Evolutionary conservation across 1,284 basidiomycete species (phyloP).

Genomic region (Cryptococcus amylolentus): DNA sequence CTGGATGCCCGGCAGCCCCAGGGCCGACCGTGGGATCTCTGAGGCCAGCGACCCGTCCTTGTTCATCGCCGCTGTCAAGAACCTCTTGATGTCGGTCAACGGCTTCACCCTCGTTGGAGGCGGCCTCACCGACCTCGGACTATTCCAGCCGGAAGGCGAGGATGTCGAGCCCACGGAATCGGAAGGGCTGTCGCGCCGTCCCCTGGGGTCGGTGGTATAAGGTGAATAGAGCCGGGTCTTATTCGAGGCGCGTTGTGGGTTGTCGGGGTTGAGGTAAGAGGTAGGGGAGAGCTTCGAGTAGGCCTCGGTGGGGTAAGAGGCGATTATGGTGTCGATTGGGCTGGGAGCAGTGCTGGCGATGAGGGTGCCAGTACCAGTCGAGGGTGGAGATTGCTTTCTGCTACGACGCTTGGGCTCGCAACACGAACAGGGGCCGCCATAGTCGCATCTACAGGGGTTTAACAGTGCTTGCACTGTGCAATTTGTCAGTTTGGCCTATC

Average conservation of each 20-base stretch:
- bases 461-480: constrained; percentile 33
- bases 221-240: constrained; percentile 50
- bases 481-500: constrained; percentile 10
- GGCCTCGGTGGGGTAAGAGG: neutral
- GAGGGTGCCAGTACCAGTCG: too few species aligned
- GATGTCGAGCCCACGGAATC: neutral
- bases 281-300: constrained; percentile 7
- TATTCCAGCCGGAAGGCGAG: constrained; percentile 10
- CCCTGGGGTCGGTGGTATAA: constrained; percentile 34
- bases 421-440: constrained; percentile 55
- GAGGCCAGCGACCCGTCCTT: constrained; percentile 34
- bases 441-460: constrained; percentile 52
- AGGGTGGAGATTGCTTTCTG: neutral
- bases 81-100: constrained; percentile 37
- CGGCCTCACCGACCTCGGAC: constrained; percentile 10
- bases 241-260: constrained; percentile 46
- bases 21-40: constrained; percentile 37
- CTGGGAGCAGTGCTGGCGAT: too few species aligned
- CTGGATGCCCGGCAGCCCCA: constrained; percentile 41
- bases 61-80: constrained; percentile 42
- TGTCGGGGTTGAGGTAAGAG: constrained; percentile 31
- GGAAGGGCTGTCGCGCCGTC: constrained; percentile 9
- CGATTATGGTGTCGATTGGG: too few species aligned
- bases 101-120: constrained; percentile 30
- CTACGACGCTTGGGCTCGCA: constrained; percentile 50